Evolutionary conservation across 2,329 filamentous ascomycete species (phyloP).

Genomic region (Penicillium palitans): DNA sequence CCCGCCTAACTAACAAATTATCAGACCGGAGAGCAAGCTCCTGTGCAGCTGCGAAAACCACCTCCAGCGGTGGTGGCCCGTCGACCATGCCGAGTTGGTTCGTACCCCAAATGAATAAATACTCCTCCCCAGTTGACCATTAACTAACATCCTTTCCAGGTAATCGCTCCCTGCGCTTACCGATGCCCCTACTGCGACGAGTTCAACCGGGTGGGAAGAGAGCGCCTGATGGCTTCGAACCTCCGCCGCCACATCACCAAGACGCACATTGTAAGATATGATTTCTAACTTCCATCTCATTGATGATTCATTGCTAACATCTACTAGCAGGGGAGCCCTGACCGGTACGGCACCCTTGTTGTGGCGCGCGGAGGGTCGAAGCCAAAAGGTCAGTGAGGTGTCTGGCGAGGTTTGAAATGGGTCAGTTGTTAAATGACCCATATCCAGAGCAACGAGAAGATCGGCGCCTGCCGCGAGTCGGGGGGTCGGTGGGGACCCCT

Average conservation of each 20-base stretch:
- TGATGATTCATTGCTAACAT: background rate
- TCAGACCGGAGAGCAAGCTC: rapidly evolving
- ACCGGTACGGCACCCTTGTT: background rate
- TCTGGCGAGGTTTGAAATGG: background rate
- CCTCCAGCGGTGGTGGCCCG: background rate
- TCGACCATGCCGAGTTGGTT: background rate
- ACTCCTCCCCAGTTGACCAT: background rate
- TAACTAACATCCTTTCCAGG: background rate
- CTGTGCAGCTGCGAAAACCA: background rate
- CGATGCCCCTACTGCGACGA: background rate
- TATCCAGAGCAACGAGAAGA: background rate
- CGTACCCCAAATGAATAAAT: background rate
- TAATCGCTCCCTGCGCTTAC: background rate
- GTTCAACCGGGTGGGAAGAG: background rate
- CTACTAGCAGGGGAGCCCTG: background rate
- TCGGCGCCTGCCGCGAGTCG: background rate
- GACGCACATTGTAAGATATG: background rate
- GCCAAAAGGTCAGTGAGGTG: background rate
- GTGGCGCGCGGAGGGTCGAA: background rate
- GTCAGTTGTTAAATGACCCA: background rate
- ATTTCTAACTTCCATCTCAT: too few species aligned
- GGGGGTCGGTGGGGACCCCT: background rate
- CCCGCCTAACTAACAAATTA: background rate
- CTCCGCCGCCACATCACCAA: background rate
- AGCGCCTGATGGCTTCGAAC: background rate